Evolutionary conservation across 129 eudicot genomes (phyloP), one percentile per base, ranked within the genome.

Genomic region (Helichrysum umbraculigerum): DNA sequence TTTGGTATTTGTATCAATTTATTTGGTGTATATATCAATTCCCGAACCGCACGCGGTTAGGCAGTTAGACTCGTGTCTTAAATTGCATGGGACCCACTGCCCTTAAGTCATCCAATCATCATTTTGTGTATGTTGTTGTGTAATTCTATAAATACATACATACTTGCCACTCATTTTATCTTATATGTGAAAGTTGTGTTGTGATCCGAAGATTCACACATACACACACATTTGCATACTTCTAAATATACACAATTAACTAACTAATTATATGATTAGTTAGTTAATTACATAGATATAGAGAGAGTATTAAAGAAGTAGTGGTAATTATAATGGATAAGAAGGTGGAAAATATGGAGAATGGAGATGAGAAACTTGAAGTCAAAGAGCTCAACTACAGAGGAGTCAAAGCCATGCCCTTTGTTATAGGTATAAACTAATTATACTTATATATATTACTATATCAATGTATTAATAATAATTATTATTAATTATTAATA

Each of bases 391-490:
- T 47, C 56, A 84, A 84, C 59, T 80, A 84, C 47, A 84, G 87
- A 80, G 87, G 87, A 80, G 73, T 84, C 73, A 84, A 72, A 76
- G 87, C 87, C 82, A 84, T 84, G 87, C 87, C 87, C 60, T 84
- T 76, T 76, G 71, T 84, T 66, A 84, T 84, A 71, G 87, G 87
- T 79, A 80, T 21, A 29, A 42, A 47, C 4, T 39, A 37, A 12
- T 57, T 34, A 14, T 57, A 73, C 6, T 7, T 17, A 17, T 69
- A 29, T 42, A 52, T 14, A 42, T 41, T 41, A 52, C 11, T 62
- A 42, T 28, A 66, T 12, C 3, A 60, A 12, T 14, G 14, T 33
- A 73, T 10, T 14, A 16, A 17, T 69, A 29, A 22, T 63, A 19
- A 32, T 41, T 41, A 8, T 15, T 0, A 20, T 22, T 39, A 37